These are phyloP conservation scores for Leucocoprinus birnbaumii DNA, from an alignment of 768 basidiomycete genomes.

Conservation along the genomic window DNA sequence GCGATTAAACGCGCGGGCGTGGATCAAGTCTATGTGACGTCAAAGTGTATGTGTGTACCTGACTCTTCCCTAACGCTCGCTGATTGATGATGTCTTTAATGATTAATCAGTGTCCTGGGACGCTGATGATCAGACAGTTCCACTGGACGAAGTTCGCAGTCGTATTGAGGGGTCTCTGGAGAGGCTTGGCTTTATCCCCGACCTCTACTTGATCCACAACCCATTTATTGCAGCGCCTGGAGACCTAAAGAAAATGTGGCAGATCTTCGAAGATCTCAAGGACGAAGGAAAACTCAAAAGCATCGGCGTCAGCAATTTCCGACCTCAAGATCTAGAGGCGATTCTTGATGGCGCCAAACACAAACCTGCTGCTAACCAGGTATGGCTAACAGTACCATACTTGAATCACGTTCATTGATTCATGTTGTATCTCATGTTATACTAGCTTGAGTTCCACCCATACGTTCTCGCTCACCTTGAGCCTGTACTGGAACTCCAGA, in stretches of 20 bases:
- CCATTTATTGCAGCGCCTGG: constrained; percentile 26
- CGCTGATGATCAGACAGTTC: constrained; percentile 17
- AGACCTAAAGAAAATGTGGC: constrained; percentile 38
- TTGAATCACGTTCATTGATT: no score
- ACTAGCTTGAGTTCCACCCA: constrained; percentile 35
- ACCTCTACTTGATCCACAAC: constrained; percentile 54
- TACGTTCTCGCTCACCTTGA: constrained; percentile 29
- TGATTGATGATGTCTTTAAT: no score
- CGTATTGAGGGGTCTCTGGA: constrained; percentile 44
- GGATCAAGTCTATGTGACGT: constrained; percentile 48
- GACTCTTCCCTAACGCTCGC: no score
- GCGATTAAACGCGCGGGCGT: constrained; percentile 31
- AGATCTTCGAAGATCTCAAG: constrained; percentile 48
- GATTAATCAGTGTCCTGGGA: not conserved
- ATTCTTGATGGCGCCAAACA: constrained; percentile 41
- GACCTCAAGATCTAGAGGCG: constrained; percentile 39
- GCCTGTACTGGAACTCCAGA: constrained; percentile 31
- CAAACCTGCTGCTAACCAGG: constrained; percentile 55
- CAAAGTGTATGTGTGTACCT: constrained; percentile 27
- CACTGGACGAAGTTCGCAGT: constrained; percentile 30
- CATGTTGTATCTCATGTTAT: no score
- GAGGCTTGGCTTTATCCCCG: constrained; percentile 44
- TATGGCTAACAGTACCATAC: no score
- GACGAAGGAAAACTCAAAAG: constrained; percentile 33
- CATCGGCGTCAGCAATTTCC: constrained; percentile 55